Evolutionary conservation across 1,139 yeast genomes (phyloP), one percentile per base, ranked within the genome.

Genomic region (Debaryomyces sp.): DNA sequence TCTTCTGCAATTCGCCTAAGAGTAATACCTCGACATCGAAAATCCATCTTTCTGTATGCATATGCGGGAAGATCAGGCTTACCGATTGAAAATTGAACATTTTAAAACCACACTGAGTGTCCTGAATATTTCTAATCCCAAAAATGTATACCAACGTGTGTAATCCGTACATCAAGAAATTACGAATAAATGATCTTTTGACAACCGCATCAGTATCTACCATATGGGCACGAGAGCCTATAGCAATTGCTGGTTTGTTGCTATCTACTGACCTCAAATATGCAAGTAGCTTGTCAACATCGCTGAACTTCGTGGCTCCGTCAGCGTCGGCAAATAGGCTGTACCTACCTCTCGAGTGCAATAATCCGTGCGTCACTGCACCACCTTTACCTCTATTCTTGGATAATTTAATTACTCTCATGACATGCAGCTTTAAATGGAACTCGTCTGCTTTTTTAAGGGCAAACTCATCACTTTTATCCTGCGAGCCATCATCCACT

Each of bases 21-120:
- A 94, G 80, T 54, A 94, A 75, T 17, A 94, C 82, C 68, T 94
- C 99, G 39, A 94, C 98, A 63, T 94, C 99, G 66, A 94, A 94
- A 37, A 95, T 94, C 99, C 99, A 94, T 49, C 99, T 84, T 68
- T 94, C 99, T 12, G 96, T 92, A 66, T 94, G 98, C 89, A 95
- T 82, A 57, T 81, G 86, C 4, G 98, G 97, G 68, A 91, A 91
- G 37, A 94, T 88, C 48, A 62, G 60, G 15, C 63, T 62, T 15
- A 86, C 80, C 0, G 97, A 87, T 10, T 75, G 72, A 52, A 82
- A 78, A 56, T 94, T 89, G 67, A 92, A 94, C 70, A 94, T 73
- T 67, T 94, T 94, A 74, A 95, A 94, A 6, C 99, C 99, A 73
- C 99, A 94, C 70, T 94, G 99, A 5, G 99, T 94, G 66, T 94